Percentiles rank a stretch among this genome's conserved stretches.
Conservation (phyloP, 441 rosid genomes). For the Isatis lusitanica region DNA sequence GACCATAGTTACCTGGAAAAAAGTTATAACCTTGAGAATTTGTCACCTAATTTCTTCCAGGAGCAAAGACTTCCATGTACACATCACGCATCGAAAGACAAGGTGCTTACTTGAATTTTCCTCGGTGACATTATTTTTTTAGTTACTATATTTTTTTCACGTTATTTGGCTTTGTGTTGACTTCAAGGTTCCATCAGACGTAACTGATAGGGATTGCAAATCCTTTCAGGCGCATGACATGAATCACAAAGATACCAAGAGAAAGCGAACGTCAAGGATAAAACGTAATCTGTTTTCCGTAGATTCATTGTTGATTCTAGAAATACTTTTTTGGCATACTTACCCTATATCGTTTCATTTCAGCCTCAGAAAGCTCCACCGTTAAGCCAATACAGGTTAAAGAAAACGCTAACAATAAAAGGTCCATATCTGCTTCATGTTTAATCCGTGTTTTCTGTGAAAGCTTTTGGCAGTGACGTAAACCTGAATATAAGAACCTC, state of each 20-base stretch:
- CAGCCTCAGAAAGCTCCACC: conserved; percentile 39
- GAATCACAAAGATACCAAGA: conserved; percentile 33
- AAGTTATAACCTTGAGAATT: not conserved
- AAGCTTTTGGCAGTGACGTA: conserved; percentile 5
- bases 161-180: conserved; percentile 17
- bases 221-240: conserved; percentile 20
- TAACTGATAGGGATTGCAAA: conserved; percentile 28
- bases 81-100: conserved; percentile 2
- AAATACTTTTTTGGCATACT: not conserved
- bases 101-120: conserved; percentile 27
- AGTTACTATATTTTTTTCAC: conserved; percentile 8
- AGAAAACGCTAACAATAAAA: conserved; percentile 33
- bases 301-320: conserved; percentile 14
- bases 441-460: conserved; percentile 5
- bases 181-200: conserved; percentile 35
- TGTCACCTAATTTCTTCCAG: conserved; percentile 11
- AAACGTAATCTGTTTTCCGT: conserved; percentile 37
- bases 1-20: conserved; percentile 13
- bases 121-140: not conserved
- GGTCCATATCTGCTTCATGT: conserved; percentile 16
- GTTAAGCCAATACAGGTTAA: conserved; percentile 31
- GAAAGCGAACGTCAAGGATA: conserved; percentile 38
- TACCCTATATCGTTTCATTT: conserved; percentile 21
- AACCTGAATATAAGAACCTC: conserved; percentile 27
- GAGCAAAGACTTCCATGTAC: conserved; percentile 20